Evolutionary conservation across 2,329 filamentous ascomycete species (phyloP).

Genomic region (Zymoseptoria passerinii): DNA sequence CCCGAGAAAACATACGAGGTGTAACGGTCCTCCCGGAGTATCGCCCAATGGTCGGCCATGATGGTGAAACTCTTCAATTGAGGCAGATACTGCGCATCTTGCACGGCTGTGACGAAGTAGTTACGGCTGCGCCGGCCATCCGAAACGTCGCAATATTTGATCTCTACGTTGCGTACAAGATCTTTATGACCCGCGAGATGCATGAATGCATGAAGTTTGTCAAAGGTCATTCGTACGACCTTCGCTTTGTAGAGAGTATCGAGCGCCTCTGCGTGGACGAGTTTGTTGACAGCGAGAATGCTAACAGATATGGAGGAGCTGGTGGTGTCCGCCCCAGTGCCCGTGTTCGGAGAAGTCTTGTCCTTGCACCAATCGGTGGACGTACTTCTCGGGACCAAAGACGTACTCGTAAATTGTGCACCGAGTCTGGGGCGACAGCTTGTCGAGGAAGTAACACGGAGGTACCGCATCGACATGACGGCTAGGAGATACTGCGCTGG

Average conservation of each 20-base stretch:
- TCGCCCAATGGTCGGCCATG: conserved; percentile 5
- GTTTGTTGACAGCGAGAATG: conserved; percentile 8
- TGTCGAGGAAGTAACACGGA: conserved; percentile 2
- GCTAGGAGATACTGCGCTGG: too few species aligned
- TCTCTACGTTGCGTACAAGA: conserved; percentile 2
- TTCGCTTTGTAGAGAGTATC: conserved; percentile 8
- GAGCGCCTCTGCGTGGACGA: conserved; percentile 6
- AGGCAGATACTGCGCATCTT: not conserved
- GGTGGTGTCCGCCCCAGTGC: too few species aligned
- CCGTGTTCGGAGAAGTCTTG: too few species aligned
- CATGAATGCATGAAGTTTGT: too few species aligned
- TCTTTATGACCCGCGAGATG: not conserved
- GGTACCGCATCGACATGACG: too few species aligned
- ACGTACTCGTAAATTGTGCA: conserved; percentile 3
- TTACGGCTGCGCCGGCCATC: too few species aligned
- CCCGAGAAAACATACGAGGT: not conserved
- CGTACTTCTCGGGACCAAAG: conserved; percentile 1
- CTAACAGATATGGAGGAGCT: not conserved
- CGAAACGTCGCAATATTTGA: not conserved
- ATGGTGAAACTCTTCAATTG: conserved; percentile 3
- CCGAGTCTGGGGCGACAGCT: conserved; percentile 2
- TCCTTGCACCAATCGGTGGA: too few species aligned
- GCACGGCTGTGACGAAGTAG: not conserved
- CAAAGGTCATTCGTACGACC: conserved; percentile 3
- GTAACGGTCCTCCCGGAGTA: not conserved